Percentiles rank a stretch among this genome's conserved stretches.
These are phyloP conservation scores for Fraxinus paxiana DNA, from an alignment of 305 asterid species.

Conservation along the genomic window DNA sequence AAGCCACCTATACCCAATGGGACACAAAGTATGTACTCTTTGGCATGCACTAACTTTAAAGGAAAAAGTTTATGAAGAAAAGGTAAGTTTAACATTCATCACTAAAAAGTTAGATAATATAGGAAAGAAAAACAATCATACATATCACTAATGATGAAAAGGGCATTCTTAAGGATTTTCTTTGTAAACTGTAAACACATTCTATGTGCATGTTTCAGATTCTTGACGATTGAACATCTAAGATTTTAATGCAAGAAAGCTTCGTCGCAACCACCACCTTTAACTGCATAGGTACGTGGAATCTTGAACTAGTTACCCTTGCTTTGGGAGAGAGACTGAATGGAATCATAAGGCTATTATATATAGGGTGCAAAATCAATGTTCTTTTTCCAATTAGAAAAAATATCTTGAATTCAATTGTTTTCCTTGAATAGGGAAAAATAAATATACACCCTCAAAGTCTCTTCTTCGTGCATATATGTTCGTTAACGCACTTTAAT, in stretches of 20 bases:
- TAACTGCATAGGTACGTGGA: conserved; percentile 9
- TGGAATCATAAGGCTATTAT: conserved; percentile 7
- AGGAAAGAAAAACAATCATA: conserved; percentile 6
- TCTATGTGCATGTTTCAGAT: not conserved
- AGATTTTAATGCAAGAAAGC: conserved; percentile 13
- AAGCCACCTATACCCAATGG: not conserved
- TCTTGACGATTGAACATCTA: not conserved
- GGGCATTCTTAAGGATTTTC: not conserved
- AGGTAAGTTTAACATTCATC: not conserved
- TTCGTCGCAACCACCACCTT: conserved; percentile 7
- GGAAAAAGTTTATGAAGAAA: not conserved
- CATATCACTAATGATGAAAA: not conserved
- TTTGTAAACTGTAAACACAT: not conserved
- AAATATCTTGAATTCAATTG: not conserved
- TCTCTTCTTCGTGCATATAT: not conserved
- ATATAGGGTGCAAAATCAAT: conserved; percentile 22
- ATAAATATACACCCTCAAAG: not conserved
- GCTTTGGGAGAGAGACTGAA: conserved; percentile 27
- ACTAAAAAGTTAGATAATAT: not conserved
- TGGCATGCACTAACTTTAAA: not conserved
- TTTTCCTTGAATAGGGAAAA: not conserved
- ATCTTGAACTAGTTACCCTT: conserved; percentile 31
- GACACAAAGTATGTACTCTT: not conserved
- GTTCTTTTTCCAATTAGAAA: not conserved
- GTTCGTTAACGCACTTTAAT: not conserved